Evolutionary conservation across 352 stramenopile genomes (phyloP).

Genomic region (Pythium coloratum): DNA sequence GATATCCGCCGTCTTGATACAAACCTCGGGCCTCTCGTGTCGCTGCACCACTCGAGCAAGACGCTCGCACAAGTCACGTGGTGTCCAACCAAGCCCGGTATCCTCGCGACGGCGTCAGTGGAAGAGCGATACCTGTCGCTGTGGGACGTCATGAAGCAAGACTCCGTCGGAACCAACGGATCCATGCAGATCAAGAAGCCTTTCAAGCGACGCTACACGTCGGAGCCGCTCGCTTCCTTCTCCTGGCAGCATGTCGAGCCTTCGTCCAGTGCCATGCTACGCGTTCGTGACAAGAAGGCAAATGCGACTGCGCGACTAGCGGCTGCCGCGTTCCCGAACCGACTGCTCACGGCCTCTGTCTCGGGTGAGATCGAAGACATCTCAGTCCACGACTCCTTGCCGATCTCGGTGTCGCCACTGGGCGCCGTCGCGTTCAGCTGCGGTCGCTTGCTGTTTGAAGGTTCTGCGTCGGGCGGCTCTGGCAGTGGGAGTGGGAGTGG

Average conservation of each 20-base stretch:
- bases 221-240: conserved; percentile 72
- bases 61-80: conserved; percentile 77
- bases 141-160: conserved; percentile 76
- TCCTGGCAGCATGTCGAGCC: conserved; percentile 70
- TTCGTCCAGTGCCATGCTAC: conserved; percentile 7
- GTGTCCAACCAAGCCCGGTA: conserved; percentile 79
- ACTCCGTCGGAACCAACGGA: conserved; percentile 28
- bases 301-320: conserved; percentile 22
- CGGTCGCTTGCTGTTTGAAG: conserved; percentile 67
- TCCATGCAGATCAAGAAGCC: conserved; percentile 63
- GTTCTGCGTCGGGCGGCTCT: conserved; percentile 13
- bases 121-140: conserved; percentile 86
- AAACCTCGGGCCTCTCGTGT: conserved; percentile 60
- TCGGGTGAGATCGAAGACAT: conserved; percentile 84
- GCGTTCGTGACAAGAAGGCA: conserved; percentile 10
- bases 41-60: conserved; percentile 72
- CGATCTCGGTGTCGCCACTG: conserved; percentile 71
- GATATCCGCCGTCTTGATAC: conserved; percentile 83
- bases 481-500: background rate
- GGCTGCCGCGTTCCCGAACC: conserved; percentile 75
- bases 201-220: conserved; percentile 76
- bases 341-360: conserved; percentile 68
- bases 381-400: conserved; percentile 86
- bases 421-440: conserved; percentile 77
- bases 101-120: conserved; percentile 71